phyloP scores from a whole-genome alignment of 2,329 filamentous ascomycete species.

The Chaetomium globosum region DNA sequence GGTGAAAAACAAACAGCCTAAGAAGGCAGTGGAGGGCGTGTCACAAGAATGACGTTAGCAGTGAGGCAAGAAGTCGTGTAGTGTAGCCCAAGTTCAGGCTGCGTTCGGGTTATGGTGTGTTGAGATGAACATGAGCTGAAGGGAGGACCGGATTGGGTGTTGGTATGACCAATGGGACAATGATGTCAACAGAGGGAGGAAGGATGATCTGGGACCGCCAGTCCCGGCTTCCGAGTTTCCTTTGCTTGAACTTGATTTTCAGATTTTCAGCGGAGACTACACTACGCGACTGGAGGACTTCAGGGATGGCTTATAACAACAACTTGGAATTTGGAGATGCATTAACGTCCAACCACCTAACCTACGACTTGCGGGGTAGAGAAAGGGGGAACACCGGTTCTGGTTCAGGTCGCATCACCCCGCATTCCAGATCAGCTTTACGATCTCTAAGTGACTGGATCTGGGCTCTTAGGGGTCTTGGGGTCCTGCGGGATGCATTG shows the following conservation, averaged over 20 bases:
- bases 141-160: neutral
- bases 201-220: conserved; percentile 8
- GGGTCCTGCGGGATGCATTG: conserved; percentile 14
- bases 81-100: neutral
- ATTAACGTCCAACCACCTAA: neutral
- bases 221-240: neutral
- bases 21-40: neutral
- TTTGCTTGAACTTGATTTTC: conserved; percentile 1
- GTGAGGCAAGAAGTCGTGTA: neutral
- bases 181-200: conserved; percentile 20
- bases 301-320: neutral
- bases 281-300: neutral
- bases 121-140: conserved; percentile 16
- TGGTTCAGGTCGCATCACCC: neutral
- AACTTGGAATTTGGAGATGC: neutral
- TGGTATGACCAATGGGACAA: conserved; percentile 14
- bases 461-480: neutral
- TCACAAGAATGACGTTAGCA: neutral
- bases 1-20: conserved; percentile 11
- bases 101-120: conserved; percentile 9
- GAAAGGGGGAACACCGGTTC: neutral
- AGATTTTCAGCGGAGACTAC: neutral
- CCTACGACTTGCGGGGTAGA: neutral
- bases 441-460: neutral
- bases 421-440: conserved; percentile 10